Evolutionary conservation across 768 basidiomycete species (phyloP).

Genomic region (Lactarius indigo): DNA sequence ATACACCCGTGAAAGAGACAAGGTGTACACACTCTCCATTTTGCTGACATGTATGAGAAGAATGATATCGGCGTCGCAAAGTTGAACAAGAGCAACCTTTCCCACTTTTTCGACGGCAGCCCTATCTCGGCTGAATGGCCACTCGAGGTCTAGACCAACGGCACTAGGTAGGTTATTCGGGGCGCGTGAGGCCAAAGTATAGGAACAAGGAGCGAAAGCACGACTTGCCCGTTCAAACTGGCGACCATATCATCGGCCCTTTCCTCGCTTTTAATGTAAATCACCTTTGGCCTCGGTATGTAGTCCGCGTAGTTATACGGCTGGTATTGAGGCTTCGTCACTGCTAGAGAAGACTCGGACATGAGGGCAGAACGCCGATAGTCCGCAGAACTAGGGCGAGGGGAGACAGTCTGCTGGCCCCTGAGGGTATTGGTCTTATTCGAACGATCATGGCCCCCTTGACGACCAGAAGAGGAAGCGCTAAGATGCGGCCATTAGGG

Average conservation of each 20-base stretch:
- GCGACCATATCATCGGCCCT: constrained; percentile 41
- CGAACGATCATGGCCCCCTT: not conserved
- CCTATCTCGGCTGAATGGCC: constrained; percentile 38
- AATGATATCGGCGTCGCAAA: constrained; percentile 42
- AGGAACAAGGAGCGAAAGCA: not conserved
- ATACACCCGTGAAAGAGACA: not conserved
- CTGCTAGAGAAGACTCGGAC: not conserved
- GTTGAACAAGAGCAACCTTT: constrained; percentile 44
- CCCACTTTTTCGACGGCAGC: constrained; percentile 30
- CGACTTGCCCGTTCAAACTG: constrained; percentile 36
- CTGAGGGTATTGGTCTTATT: constrained; percentile 8
- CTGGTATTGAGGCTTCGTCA: constrained; percentile 24
- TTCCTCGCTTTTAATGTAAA: constrained; percentile 41
- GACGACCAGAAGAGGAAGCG: not conserved
- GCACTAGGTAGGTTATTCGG: constrained; percentile 34
- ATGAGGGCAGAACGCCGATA: not conserved
- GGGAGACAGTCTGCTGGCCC: not conserved
- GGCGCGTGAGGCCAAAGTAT: not conserved
- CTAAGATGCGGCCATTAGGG: constrained; percentile 3
- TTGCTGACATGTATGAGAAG: constrained; percentile 46
- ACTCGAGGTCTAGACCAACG: constrained; percentile 52
- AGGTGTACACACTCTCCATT: constrained; percentile 40
- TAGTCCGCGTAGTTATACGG: constrained; percentile 40
- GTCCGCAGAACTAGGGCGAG: not conserved
- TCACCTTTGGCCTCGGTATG: constrained; percentile 33